phyloP scores from a whole-genome alignment of 148 eudicot genomes.

The Arbutus unedo region DNA sequence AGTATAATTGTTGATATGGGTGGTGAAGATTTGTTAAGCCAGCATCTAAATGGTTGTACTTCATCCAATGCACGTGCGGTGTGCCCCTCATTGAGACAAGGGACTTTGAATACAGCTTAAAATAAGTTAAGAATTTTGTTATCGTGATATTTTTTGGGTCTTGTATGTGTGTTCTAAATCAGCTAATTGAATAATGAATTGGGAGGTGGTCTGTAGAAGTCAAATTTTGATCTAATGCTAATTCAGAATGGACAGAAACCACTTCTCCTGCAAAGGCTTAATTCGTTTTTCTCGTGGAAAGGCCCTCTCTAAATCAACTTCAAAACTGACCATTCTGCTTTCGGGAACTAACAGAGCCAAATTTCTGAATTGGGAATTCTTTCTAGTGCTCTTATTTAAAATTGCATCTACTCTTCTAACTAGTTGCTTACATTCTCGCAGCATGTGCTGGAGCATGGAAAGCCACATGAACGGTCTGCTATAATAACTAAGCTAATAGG shows the following conservation, averaged over 20 bases:
- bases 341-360: not conserved
- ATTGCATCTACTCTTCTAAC: conserved; percentile 5
- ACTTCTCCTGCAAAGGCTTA: not conserved
- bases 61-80: not conserved
- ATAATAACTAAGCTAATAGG: conserved; percentile 64
- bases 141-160: not conserved
- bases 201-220: not conserved
- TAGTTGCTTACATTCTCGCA: conserved; percentile 23
- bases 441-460: conserved; percentile 95
- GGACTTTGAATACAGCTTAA: not conserved
- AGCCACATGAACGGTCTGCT: conserved; percentile 73
- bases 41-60: not conserved
- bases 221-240: conserved; percentile 5
- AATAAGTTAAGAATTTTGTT: not conserved
- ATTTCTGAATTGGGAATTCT: not conserved
- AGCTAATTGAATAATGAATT: not conserved
- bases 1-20: not conserved
- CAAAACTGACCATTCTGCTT: not conserved
- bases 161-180: not conserved
- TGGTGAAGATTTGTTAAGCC: not conserved
- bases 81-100: not conserved
- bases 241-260: conserved; percentile 4
- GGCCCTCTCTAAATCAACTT: not conserved
- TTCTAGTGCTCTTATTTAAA: not conserved
- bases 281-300: not conserved